phyloP scores from a whole-genome alignment of 306 rosid genomes.

The Rosa lucieae region DNA sequence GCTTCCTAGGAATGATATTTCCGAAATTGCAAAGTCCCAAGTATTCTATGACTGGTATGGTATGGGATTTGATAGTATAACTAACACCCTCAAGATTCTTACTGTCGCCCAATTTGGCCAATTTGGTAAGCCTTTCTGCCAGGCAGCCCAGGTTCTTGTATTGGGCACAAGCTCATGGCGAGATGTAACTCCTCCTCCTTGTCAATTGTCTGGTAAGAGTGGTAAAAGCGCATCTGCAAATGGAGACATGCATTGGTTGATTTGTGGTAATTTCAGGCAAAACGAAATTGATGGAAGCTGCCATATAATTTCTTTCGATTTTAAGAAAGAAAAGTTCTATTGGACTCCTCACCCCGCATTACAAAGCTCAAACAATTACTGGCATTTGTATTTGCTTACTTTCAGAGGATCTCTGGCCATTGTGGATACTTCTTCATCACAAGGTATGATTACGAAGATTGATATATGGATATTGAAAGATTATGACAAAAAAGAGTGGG shows the following conservation, averaged over 20 bases:
- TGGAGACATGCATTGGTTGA: not conserved
- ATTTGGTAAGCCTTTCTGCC: too few relatives aligned
- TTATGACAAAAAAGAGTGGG: not conserved
- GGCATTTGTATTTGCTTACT: not conserved
- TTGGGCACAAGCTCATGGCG: not conserved
- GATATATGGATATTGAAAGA: not conserved
- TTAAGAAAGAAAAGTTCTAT: not conserved
- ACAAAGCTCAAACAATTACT: not conserved
- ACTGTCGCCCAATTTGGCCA: not conserved
- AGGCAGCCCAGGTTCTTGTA: not conserved
- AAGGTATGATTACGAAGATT: not conserved
- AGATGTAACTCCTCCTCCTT: not conserved
- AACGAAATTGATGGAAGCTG: not conserved
- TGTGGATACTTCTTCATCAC: not conserved
- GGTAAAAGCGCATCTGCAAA: not conserved
- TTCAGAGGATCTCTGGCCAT: not conserved
- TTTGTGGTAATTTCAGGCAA: not conserved
- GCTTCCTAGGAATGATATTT: not conserved
- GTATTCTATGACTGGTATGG: not conserved
- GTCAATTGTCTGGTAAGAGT: too few relatives aligned
- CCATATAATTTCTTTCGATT: not conserved
- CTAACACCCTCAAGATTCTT: not conserved
- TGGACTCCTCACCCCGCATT: not conserved
- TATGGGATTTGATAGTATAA: constrained; percentile 3
- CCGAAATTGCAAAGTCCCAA: not conserved